A percentile compares a stretch with the other conserved stretches of the same genome.
Evolutionary conservation across 768 basidiomycete species (phyloP).

Genomic region (Sarcodon sp.): DNA sequence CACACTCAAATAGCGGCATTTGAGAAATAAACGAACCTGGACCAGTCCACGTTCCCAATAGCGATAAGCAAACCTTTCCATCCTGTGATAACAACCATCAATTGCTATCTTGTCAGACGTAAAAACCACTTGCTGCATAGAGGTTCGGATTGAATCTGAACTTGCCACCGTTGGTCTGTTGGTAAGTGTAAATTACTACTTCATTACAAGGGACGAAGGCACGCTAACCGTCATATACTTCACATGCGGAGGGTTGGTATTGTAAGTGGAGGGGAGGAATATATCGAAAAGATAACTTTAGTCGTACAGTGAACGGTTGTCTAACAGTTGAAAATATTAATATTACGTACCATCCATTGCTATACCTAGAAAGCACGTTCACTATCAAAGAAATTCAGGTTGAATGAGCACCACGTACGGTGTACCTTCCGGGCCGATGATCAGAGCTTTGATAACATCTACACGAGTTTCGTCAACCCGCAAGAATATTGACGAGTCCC

Average conservation of each 20-base stretch:
- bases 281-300: conserved; percentile 75
- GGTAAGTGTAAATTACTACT: background rate
- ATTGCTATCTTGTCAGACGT: background rate
- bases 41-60: conserved; percentile 87
- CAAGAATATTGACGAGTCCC: conserved; percentile 90
- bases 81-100: conserved; percentile 32
- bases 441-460: conserved; percentile 85
- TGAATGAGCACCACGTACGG: conserved; percentile 41
- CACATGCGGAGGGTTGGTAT: conserved; percentile 69
- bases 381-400: background rate
- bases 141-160: conserved; percentile 92
- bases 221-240: conserved; percentile 54
- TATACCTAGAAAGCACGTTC: conserved; percentile 37
- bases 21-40: conserved; percentile 22
- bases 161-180: conserved; percentile 75
- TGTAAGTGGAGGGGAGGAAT: conserved; percentile 83
- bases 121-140: conserved; percentile 50
- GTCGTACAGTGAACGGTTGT: conserved; percentile 5
- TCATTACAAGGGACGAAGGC: background rate
- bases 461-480: conserved; percentile 88
- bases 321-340: background rate
- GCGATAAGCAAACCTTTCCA: conserved; percentile 87
- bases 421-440: conserved; percentile 88
- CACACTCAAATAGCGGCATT: background rate
- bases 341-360: conserved; percentile 74